These are phyloP conservation scores for Leptomonas pyrrhocoris DNA, from an alignment of 208 protist genomes.

Conservation along the genomic window DNA sequence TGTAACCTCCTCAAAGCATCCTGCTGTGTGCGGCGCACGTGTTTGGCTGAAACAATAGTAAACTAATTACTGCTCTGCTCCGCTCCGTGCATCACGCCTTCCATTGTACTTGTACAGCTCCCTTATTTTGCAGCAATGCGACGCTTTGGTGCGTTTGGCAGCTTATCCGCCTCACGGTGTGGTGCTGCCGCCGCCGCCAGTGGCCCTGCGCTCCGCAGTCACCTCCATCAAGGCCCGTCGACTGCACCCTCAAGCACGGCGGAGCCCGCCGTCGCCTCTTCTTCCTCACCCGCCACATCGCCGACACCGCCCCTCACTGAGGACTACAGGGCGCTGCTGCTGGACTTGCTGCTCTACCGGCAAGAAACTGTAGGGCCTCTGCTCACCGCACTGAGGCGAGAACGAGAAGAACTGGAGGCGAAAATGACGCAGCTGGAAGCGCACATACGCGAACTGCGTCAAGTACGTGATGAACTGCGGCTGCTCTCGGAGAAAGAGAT, in stretches of 20 bases:
- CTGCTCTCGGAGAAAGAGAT: conserved; percentile 36
- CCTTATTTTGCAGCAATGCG: neutral
- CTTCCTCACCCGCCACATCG: neutral
- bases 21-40: too few relatives aligned
- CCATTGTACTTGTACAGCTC: neutral
- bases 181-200: too few relatives aligned
- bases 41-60: too few relatives aligned
- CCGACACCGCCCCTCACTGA: conserved; percentile 16
- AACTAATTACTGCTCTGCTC: too few relatives aligned
- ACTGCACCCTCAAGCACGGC: neutral
- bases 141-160: neutral
- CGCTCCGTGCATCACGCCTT: too few relatives aligned
- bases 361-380: conserved; percentile 68
- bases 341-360: conserved; percentile 79
- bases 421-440: conserved; percentile 55
- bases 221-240: neutral
- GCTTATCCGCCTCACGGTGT: neutral
- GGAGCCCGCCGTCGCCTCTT: neutral
- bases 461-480: conserved; percentile 76
- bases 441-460: conserved; percentile 54
- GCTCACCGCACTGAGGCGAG: conserved; percentile 53
- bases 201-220: neutral
- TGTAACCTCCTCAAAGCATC: too few relatives aligned
- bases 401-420: conserved; percentile 53
- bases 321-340: conserved; percentile 76